Evolutionary conservation across 345 rosid genomes (phyloP), one percentile per base, ranked within the genome.

Genomic region (Aurinia saxatilis): DNA sequence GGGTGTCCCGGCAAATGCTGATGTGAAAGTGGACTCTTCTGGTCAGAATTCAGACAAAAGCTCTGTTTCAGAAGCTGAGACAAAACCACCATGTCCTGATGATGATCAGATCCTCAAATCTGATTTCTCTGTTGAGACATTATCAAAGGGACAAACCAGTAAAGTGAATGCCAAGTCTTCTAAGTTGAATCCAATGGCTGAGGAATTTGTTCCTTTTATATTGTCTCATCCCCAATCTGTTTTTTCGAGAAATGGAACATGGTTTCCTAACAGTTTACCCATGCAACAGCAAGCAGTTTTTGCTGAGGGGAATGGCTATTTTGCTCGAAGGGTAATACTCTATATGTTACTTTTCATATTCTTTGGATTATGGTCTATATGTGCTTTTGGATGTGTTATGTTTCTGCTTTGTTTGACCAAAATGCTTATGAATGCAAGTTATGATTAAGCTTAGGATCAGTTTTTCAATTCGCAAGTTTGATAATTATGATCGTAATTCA

Each of bases 1-100:
- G 96, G 88, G 86, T 60, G 86, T 87, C 44, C 78, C 79, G 46
- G 98, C 89, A 66, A 81, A 81, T 82, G 86, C 80, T 61, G 98
- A 79, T 65, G 73, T 77, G 8, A 81, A 21, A 21, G 25, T 21
- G 25, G 25, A 21, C 25, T 70, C 82, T 12, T 74, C 82, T 7
- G 77, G 73, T 79, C 91, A 75, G 57, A 80, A 76, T 71, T 67
- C 71, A 64, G 83, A 77, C 66, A 58, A 49, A 63, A 74, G 74
- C 48, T 73, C 50, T 52, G 79, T 72, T 33, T 77, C 84, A 21
- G 25, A 21, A 21, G 25, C 4, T 2, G 25, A n/a, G n/a, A n/a
- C n/a, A 23, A 74, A 51, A 14, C 59, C 41, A 4, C 52, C 73
- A 23, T 63, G 67, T 44, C 73, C 67, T 19, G 82, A 81, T 44